These are phyloP conservation scores for Cystofilobasidium bisporidii DNA, from an alignment of 768 basidiomycete species.

Conservation along the genomic window DNA sequence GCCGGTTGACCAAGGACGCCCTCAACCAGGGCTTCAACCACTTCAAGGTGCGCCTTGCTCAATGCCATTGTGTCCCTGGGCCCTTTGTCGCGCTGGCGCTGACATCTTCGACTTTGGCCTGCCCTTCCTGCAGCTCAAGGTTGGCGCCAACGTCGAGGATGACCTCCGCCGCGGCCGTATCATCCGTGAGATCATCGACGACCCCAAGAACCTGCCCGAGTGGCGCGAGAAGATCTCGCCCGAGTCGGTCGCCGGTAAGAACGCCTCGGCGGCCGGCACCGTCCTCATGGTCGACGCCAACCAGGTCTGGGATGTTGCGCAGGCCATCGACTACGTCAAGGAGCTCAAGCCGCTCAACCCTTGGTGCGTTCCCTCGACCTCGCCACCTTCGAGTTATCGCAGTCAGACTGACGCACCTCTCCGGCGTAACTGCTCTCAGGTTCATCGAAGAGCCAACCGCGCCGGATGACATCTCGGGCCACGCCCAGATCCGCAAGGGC, in stretches of 20 bases:
- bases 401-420: too few species aligned
- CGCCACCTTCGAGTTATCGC: neutral
- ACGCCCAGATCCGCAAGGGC: slow-evolving; percentile 50
- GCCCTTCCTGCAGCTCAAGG: too few species aligned
- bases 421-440: slow-evolving; percentile 41
- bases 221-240: slow-evolving; percentile 23
- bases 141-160: slow-evolving; percentile 69
- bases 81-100: too few species aligned
- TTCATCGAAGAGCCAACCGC: slow-evolving; percentile 93
- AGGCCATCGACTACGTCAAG: slow-evolving; percentile 85
- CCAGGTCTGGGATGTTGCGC: slow-evolving; percentile 82
- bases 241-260: slow-evolving; percentile 23
- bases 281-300: slow-evolving; percentile 98
- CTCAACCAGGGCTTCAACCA: slow-evolving; percentile 85
- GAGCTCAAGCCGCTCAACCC: slow-evolving; percentile 70
- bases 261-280: slow-evolving; percentile 64
- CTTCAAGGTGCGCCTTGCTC: slow-evolving; percentile 62
- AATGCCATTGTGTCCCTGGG: too few species aligned
- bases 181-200: slow-evolving; percentile 90
- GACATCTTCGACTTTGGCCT: too few species aligned
- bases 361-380: slow-evolving; percentile 49
- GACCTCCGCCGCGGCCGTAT: slow-evolving; percentile 79
- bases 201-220: slow-evolving; percentile 49
- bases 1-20: slow-evolving; percentile 73
- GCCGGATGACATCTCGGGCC: slow-evolving; percentile 76